phyloP scores from a whole-genome alignment of 106 monocot species.

The Platanthera zijinensis region DNA sequence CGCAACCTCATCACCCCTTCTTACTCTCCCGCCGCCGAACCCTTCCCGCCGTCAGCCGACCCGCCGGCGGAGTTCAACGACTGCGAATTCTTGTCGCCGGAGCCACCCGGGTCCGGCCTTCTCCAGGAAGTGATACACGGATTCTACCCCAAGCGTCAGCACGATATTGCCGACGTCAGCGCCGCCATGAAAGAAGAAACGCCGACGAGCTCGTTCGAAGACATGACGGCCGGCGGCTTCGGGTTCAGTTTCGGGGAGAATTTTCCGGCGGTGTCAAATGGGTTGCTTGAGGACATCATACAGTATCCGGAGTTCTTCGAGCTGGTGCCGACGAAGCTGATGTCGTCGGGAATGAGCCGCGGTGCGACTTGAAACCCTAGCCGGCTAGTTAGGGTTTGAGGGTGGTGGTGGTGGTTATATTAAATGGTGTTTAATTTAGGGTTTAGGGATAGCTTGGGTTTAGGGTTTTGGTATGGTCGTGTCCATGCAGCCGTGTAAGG shows the following conservation, averaged over 20 bases:
- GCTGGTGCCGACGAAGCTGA: slow-evolving; percentile 16
- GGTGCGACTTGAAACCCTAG: neutral
- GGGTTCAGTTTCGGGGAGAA: neutral
- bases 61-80: neutral
- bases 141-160: slow-evolving; percentile 20
- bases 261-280: slow-evolving; percentile 38
- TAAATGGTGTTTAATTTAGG: neutral
- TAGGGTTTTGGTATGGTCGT: neutral
- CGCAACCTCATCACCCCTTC: slow-evolving; percentile 7
- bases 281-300: slow-evolving; percentile 52
- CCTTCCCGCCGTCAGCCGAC: neutral
- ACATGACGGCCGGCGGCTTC: neutral
- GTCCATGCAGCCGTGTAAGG: neutral
- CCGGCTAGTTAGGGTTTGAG: neutral
- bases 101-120: slow-evolving; percentile 42
- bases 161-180: neutral
- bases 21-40: neutral
- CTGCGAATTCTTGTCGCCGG: slow-evolving; percentile 16
- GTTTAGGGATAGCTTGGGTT: neutral
- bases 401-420: neutral
- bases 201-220: neutral
- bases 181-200: neutral
- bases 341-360: neutral
- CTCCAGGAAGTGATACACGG: slow-evolving; percentile 51
- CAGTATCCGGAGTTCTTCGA: slow-evolving; percentile 59